phyloP scores from a whole-genome alignment of 2,329 filamentous ascomycete species.

The Myriosclerotinia scirpicola region DNA sequence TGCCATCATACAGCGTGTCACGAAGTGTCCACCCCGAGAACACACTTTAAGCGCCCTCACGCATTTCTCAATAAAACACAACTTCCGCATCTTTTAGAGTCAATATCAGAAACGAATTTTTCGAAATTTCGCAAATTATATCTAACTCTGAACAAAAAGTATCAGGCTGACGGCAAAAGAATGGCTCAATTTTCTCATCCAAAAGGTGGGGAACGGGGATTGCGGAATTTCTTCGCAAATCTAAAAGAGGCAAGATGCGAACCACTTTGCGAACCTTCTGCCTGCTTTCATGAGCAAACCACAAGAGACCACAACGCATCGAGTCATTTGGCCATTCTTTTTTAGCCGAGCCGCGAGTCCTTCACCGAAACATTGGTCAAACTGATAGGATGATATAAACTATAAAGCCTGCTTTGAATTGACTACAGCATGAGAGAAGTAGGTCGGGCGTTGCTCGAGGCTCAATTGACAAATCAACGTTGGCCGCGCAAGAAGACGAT shows the following conservation, averaged over 20 bases:
- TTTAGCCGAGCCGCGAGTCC: not conserved
- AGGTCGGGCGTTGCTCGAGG: conserved; percentile 1
- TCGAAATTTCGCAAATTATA: not conserved
- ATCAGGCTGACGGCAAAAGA: not conserved
- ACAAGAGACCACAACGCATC: conserved; percentile 10
- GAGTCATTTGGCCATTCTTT: conserved; percentile 1
- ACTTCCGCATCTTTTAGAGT: not conserved
- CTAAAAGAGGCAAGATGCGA: conserved; percentile 12
- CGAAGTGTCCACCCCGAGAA: not conserved
- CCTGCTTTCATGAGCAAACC: conserved; percentile 18
- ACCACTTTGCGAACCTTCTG: conserved; percentile 14
- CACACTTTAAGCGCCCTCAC: not conserved
- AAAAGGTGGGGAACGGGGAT: not conserved
- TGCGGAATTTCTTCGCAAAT: not conserved
- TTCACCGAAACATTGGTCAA: conserved; percentile 3
- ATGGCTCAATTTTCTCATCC: not conserved
- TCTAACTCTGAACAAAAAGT: not conserved
- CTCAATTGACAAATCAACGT: conserved; percentile 11
- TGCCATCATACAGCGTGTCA: not conserved
- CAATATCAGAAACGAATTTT: not conserved
- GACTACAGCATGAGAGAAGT: conserved; percentile 1
- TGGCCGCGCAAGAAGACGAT: conserved; percentile 3
- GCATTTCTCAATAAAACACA: not conserved
- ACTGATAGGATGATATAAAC: not conserved
- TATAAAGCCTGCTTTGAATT: not conserved